Evolutionary conservation across 2,329 filamentous ascomycete species (phyloP).

Genomic region (Xylaria sp.): DNA sequence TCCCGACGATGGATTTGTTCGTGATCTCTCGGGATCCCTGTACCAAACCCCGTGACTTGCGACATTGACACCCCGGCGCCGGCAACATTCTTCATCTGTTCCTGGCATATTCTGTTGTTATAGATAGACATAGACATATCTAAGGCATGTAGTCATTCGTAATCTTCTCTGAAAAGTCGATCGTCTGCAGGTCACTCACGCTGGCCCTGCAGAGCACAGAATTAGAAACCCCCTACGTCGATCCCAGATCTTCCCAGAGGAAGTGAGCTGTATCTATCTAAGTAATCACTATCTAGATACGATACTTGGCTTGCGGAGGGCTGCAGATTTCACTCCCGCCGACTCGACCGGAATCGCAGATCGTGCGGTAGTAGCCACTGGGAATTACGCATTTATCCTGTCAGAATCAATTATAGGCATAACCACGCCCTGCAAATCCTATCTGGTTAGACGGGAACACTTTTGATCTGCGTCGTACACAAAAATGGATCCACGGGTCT

Average conservation of each 20-base stretch:
- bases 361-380: background rate
- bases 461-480: background rate
- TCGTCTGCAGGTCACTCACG: slow-evolving; percentile 8
- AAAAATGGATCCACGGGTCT: slow-evolving; percentile 20
- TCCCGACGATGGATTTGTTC: slow-evolving; percentile 40
- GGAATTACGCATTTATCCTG: background rate
- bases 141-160: background rate
- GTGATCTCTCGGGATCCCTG: slow-evolving; percentile 24
- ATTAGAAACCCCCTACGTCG: slow-evolving; percentile 30
- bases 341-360: background rate
- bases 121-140: background rate
- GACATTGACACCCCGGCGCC: background rate
- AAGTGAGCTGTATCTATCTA: slow-evolving; percentile 4
- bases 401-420: background rate
- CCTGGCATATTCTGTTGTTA: background rate
- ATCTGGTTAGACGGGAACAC: background rate
- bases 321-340: background rate
- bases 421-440: background rate
- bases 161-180: slow-evolving; percentile 1
- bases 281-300: background rate
- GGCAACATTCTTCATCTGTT: slow-evolving; percentile 6
- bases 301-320: background rate
- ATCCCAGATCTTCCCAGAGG: slow-evolving; percentile 26
- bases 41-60: slow-evolving; percentile 3
- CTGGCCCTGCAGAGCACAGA: slow-evolving; percentile 6